Conservation (phyloP, 2,329 filamentous ascomycete species). For the Trichoderma sp. region DNA sequence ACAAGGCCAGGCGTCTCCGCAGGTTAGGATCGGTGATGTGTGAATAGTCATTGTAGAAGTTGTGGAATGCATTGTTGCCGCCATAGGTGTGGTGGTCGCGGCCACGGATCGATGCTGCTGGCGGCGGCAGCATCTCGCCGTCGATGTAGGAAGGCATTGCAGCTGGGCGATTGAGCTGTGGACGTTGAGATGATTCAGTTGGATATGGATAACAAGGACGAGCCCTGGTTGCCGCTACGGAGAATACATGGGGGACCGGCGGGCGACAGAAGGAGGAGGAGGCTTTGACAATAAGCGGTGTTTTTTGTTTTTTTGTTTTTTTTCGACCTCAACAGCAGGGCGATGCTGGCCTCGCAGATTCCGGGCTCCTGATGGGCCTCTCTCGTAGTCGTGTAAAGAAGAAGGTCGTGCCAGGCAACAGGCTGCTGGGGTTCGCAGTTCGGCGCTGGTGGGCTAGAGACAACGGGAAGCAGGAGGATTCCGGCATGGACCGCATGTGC, state of each 20-base stretch:
- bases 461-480: background rate
- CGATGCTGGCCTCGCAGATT: background rate
- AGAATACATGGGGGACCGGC: slow-evolving; percentile 13
- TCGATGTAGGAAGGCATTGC: slow-evolving; percentile 33
- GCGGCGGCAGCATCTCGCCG: slow-evolving; percentile 42
- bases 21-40: slow-evolving; percentile 71
- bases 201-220: slow-evolving; percentile 15
- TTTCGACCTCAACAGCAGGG: background rate
- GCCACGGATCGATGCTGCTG: slow-evolving; percentile 32
- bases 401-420: background rate
- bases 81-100: slow-evolving; percentile 48
- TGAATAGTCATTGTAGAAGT: slow-evolving; percentile 68
- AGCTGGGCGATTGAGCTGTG: background rate
- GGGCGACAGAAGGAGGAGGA: background rate
- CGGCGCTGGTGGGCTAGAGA: background rate
- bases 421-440: background rate
- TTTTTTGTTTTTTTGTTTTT: no score
- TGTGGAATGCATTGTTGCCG: slow-evolving; percentile 68
- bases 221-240: slow-evolving; percentile 19
- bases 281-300: background rate
- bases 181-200: background rate
- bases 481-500: background rate
- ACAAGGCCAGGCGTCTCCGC: slow-evolving; percentile 69
- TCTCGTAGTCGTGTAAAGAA: background rate
- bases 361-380: background rate